Evolutionary conservation across 2,329 filamentous ascomycete species (phyloP), one percentile per base, ranked within the genome.

Genomic region (Elsinoe batatas): DNA sequence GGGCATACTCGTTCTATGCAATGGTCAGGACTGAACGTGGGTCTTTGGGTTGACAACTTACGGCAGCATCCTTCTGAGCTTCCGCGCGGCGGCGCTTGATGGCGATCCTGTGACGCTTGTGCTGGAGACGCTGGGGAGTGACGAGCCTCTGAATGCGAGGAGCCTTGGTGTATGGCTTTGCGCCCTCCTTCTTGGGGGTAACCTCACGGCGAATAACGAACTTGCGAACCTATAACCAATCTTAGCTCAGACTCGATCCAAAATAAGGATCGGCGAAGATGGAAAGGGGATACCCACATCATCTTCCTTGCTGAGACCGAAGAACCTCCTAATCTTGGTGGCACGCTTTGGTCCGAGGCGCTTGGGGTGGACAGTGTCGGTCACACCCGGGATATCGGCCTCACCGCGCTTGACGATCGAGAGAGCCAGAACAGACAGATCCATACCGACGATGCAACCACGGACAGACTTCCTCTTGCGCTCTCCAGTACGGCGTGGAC

Each of bases 281-380:
- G 54, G 56, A 40, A 60, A 75, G 73, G 73, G 71, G 74, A 71
- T 74, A 90, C 88, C 84, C 87, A 97, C 91, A 88, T 98, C 93
- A 83, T 98, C 93, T 86, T 97, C 91, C 91, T 97, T 97, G 88
- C 86, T 91, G 84, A 98, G 88, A 81, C 89, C 85, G 82, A 97
- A 98, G 87, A 98, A 98, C 76, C 85, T 87, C 78, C 91, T 89
- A 80, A 98, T 97, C 90, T 97, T 98, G 81, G 90, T 95, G 74
- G 93, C 93, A 73, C 93, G 88, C 91, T 98, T 98, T 81, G 93
- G 93, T 69, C 93, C 93, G 73, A 98, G 88, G 71, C 93, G 88
- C 88, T 98, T 98, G 77, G 93, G 93, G 83, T 95, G 88, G 73
- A 97, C 90, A 75, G 87, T 84, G 77, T 98, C 93, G 81, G 93